Evolutionary conservation across 2,329 filamentous ascomycete species (phyloP).

Genomic region (Onygenales sp.): DNA sequence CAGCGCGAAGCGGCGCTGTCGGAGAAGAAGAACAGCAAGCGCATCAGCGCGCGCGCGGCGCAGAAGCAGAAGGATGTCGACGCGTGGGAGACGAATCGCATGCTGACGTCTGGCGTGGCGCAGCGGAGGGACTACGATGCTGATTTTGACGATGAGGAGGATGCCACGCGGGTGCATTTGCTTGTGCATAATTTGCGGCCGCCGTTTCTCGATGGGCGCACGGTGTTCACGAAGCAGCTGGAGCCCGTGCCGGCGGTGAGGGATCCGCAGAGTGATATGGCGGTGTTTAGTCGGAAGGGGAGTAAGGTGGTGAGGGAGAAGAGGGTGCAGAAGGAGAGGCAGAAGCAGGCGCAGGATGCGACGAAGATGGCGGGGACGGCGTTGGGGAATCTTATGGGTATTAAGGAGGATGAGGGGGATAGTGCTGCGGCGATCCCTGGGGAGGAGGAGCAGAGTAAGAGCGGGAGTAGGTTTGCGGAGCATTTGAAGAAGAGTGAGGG

Average conservation of each 20-base stretch:
- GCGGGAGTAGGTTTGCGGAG: slow-evolving; percentile 71
- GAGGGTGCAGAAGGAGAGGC: slow-evolving; percentile 82
- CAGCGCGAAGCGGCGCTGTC: slow-evolving; percentile 62
- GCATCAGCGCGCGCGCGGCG: slow-evolving; percentile 62
- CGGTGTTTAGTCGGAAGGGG: slow-evolving; percentile 91
- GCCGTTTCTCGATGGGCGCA: slow-evolving; percentile 89
- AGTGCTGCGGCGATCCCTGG: slow-evolving; percentile 70
- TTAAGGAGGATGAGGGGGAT: slow-evolving; percentile 82
- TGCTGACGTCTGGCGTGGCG: slow-evolving; percentile 92
- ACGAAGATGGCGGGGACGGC: slow-evolving; percentile 88
- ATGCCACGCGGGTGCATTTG: slow-evolving; percentile 78
- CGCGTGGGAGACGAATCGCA: slow-evolving; percentile 97
- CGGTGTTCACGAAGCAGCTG: slow-evolving; percentile 92
- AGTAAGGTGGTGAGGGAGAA: slow-evolving; percentile 87
- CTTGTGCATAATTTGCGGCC: slow-evolving; percentile 89
- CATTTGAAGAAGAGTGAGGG: slow-evolving; percentile 82
- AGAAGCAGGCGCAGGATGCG: slow-evolving; percentile 89
- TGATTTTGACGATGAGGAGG: slow-evolving; percentile 77
- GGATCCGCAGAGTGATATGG: slow-evolving; percentile 96
- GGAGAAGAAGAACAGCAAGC: slow-evolving; percentile 68
- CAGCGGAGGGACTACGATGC: slow-evolving; percentile 73
- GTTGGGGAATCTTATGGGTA: slow-evolving; percentile 87
- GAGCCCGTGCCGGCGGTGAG: slow-evolving; percentile 89
- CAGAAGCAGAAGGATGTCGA: slow-evolving; percentile 92
- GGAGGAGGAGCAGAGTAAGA: slow-evolving; percentile 55